phyloP scores from a whole-genome alignment of 1,284 basidiomycete species.

The Microbotryum lychnidis-dioicae region DNA sequence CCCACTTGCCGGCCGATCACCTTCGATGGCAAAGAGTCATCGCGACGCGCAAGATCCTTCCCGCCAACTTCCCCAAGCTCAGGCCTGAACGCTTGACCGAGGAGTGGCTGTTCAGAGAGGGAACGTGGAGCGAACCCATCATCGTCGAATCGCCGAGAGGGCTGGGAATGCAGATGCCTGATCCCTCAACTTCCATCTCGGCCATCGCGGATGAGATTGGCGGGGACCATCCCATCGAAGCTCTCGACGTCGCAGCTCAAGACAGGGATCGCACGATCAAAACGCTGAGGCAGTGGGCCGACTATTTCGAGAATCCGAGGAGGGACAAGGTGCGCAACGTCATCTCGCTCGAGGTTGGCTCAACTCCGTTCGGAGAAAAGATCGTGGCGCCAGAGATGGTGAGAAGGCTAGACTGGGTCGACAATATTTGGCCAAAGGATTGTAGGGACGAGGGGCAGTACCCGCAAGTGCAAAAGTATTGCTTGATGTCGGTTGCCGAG shows the following conservation, averaged over 20 bases:
- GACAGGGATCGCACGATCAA: slow-evolving; percentile 45
- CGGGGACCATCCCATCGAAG: neutral
- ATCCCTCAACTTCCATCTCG: slow-evolving; percentile 56
- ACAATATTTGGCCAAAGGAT: slow-evolving; percentile 73
- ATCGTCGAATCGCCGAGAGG: slow-evolving; percentile 66
- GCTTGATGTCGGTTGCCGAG: slow-evolving; percentile 75
- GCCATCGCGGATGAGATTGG: slow-evolving; percentile 71
- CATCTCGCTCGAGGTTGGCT: slow-evolving; percentile 77
- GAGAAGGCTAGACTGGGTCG: slow-evolving; percentile 90
- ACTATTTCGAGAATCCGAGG: slow-evolving; percentile 65
- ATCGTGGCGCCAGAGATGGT: slow-evolving; percentile 77
- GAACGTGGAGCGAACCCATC: slow-evolving; percentile 65
- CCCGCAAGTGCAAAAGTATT: slow-evolving; percentile 93
- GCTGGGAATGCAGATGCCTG: slow-evolving; percentile 77
- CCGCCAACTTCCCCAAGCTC: slow-evolving; percentile 57
- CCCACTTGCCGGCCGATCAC: slow-evolving; percentile 47
- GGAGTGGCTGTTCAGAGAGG: slow-evolving; percentile 62
- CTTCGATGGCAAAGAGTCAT: slow-evolving; percentile 59
- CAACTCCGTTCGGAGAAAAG: slow-evolving; percentile 61
- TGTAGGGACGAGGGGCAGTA: slow-evolving; percentile 45
- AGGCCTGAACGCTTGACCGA: slow-evolving; percentile 55
- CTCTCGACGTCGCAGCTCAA: neutral
- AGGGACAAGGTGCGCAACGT: slow-evolving; percentile 83
- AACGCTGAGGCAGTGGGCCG: slow-evolving; percentile 83
- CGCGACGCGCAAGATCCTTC: slow-evolving; percentile 51